Evolutionary conservation across 176 grass and related monocot genomes (phyloP).

Genomic region (Oropetium thomaeum): DNA sequence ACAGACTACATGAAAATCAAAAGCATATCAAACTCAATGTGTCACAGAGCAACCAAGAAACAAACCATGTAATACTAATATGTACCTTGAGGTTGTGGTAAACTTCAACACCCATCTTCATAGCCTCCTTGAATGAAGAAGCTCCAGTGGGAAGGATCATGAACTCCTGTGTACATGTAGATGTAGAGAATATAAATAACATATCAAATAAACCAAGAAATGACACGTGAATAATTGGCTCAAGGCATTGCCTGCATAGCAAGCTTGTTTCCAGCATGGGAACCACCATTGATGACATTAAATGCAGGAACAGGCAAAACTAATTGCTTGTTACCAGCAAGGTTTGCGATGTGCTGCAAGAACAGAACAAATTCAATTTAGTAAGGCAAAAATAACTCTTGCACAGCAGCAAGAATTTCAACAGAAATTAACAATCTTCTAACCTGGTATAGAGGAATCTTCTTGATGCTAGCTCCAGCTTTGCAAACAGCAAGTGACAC

Average conservation of each 20-base stretch:
- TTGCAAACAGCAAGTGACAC: constrained; percentile 94
- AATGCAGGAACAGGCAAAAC: constrained; percentile 93
- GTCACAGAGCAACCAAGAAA: background rate
- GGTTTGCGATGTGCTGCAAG: constrained; percentile 84
- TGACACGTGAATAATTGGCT: background rate
- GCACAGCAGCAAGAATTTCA: background rate
- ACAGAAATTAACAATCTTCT: background rate
- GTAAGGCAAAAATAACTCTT: background rate
- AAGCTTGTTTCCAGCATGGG: constrained; percentile 97
- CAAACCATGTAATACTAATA: background rate
- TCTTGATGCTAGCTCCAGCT: constrained; percentile 74
- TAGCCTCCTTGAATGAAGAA: constrained; percentile 87
- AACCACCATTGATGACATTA: constrained; percentile 95
- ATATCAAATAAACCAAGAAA: background rate
- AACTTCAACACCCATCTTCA: constrained; percentile 99
- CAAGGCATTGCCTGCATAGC: constrained; percentile 72
- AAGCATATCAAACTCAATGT: background rate
- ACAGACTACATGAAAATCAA: constrained; percentile 48
- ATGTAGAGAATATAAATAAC: background rate
- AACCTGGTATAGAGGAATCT: constrained; percentile 79
- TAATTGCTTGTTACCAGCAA: constrained; percentile 84
- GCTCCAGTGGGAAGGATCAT: constrained; percentile 95
- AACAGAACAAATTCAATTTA: background rate
- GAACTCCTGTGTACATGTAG: constrained; percentile 59
- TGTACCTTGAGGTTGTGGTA: constrained; percentile 91